phyloP scores from a whole-genome alignment of 352 stramenopile genomes.

The Phytophthora boehmeriae region DNA sequence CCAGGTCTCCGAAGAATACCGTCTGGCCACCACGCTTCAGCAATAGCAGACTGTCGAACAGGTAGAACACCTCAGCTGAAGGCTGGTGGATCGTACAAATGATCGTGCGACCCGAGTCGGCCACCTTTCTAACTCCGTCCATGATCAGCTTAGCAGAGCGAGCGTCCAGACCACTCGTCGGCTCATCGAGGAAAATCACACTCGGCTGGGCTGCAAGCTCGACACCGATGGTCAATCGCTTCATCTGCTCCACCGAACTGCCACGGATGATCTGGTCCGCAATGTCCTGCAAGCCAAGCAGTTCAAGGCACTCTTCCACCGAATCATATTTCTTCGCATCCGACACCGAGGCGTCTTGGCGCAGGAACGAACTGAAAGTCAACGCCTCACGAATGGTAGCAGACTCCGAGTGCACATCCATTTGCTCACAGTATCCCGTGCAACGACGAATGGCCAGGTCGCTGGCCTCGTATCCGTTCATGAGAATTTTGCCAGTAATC shows the following conservation, averaged over 20 bases:
- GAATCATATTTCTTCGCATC: slow-evolving; percentile 25
- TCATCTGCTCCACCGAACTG: slow-evolving; percentile 14
- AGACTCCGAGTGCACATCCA: slow-evolving; percentile 12
- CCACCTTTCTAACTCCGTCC: slow-evolving; percentile 12
- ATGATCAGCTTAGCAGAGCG: slow-evolving; percentile 11
- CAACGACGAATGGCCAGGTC: slow-evolving; percentile 26
- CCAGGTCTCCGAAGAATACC: slow-evolving; percentile 41
- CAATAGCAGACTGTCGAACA: slow-evolving; percentile 77
- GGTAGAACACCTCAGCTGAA: slow-evolving; percentile 72
- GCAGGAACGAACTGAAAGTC: slow-evolving; percentile 77
- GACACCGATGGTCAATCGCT: slow-evolving; percentile 54
- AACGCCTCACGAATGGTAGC: slow-evolving; percentile 63
- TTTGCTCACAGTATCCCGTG: slow-evolving; percentile 13
- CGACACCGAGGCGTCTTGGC: slow-evolving; percentile 26
- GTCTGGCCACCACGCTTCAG: slow-evolving; percentile 44
- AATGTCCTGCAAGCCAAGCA: slow-evolving; percentile 21
- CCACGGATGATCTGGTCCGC: slow-evolving; percentile 24
- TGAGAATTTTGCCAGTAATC: slow-evolving; percentile 68
- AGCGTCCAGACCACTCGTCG: slow-evolving; percentile 8
- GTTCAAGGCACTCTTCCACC: slow-evolving; percentile 19
- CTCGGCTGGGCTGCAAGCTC: slow-evolving; percentile 48
- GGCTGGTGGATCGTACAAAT: slow-evolving; percentile 91
- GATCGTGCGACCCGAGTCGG: slow-evolving; percentile 26
- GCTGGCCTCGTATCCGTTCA: slow-evolving; percentile 74
- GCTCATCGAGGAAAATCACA: slow-evolving; percentile 14